phyloP scores from a whole-genome alignment of 257 asterid genomes.

The Ophiorrhiza pumila region DNA sequence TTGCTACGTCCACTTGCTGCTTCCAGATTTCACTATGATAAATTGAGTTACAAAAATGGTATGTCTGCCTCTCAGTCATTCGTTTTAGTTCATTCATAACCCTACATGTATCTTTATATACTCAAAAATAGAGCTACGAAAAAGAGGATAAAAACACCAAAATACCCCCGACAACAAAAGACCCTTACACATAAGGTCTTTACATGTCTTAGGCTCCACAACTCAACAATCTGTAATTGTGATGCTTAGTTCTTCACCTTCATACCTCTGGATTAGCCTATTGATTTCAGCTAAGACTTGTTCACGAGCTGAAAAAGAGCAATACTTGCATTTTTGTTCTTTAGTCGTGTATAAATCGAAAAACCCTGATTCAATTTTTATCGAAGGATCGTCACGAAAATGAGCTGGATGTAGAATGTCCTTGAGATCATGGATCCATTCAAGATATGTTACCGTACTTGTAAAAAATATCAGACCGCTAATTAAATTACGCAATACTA shows the following conservation, averaged over 20 bases:
- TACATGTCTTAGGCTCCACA: no score
- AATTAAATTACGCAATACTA: not conserved
- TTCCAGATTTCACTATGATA: no score
- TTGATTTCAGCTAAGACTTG: conserved; percentile 64
- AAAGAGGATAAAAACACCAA: no score
- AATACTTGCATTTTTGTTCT: conserved; percentile 44
- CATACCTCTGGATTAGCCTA: conserved; percentile 53
- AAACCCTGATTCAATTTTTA: conserved; percentile 74
- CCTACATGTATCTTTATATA: no score
- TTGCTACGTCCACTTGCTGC: no score
- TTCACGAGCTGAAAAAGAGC: conserved; percentile 65
- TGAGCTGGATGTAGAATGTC: conserved; percentile 70
- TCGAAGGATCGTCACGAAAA: conserved; percentile 56
- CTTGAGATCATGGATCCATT: conserved; percentile 78
- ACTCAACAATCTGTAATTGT: no score
- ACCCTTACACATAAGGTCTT: no score
- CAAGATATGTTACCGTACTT: conserved; percentile 66
- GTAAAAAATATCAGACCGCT: not conserved
- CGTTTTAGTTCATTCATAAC: no score
- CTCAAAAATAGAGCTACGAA: no score
- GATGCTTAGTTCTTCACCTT: conserved; percentile 61
- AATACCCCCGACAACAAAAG: no score
- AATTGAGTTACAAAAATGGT: no score
- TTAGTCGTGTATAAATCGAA: conserved; percentile 66
- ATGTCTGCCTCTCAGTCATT: no score